These are phyloP conservation scores for Achlya hypogyna DNA, from an alignment of 352 stramenopile genomes.

Conservation along the genomic window DNA sequence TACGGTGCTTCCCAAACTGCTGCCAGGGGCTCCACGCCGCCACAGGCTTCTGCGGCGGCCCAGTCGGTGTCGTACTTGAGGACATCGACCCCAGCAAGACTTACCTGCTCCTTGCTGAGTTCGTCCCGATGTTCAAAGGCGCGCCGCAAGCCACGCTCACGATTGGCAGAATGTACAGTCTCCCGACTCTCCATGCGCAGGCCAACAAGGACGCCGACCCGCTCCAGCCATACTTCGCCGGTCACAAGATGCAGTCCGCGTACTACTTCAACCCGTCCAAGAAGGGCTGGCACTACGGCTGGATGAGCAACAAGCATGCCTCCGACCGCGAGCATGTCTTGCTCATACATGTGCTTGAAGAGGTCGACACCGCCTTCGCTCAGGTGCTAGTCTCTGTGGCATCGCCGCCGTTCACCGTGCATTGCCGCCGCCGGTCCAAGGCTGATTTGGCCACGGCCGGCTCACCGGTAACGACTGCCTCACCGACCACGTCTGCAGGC, in stretches of 20 bases:
- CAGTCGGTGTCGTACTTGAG: constrained; percentile 71
- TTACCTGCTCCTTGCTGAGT: neutral
- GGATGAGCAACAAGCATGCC: constrained; percentile 8
- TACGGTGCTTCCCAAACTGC: constrained; percentile 81
- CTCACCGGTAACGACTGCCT: neutral
- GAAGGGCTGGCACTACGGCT: constrained; percentile 86
- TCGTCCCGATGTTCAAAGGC: neutral
- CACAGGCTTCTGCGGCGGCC: constrained; percentile 79
- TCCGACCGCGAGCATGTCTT: constrained; percentile 4
- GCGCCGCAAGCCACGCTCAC: neutral
- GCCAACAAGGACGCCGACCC: neutral
- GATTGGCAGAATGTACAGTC: neutral
- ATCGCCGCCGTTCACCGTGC: neutral
- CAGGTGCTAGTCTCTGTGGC: neutral
- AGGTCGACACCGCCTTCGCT: neutral
- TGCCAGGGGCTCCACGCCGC: constrained; percentile 71
- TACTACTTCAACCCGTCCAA: constrained; percentile 76
- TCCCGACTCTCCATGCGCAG: neutral
- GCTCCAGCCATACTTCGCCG: neutral
- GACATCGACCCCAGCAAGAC: neutral
- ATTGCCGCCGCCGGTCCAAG: neutral
- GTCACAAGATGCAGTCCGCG: neutral
- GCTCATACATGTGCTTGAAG: neutral
- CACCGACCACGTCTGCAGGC: neutral
- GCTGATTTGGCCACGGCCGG: neutral